Percentiles rank a stretch among this genome's conserved stretches.
These are phyloP conservation scores for Talaromyces wortmannii DNA, from an alignment of 495 filamentous ascomycete species.

Conservation along the genomic window DNA sequence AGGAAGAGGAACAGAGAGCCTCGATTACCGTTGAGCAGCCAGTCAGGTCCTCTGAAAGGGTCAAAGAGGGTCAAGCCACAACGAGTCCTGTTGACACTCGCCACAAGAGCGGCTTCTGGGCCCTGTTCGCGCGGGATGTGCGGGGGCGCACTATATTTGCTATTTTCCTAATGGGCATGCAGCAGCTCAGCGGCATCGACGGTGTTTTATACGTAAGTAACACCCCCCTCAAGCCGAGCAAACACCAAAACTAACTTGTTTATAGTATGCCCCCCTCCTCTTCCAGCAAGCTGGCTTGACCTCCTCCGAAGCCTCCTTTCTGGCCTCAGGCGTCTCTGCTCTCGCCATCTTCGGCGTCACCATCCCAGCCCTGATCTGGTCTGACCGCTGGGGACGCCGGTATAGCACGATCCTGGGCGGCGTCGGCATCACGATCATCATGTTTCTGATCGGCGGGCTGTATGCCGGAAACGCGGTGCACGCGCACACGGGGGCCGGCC, in stretches of 20 bases:
- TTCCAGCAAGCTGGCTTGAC: conserved; percentile 48
- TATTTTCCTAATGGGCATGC: conserved; percentile 37
- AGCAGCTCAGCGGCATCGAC: conserved; percentile 42
- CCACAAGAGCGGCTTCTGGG: conserved; percentile 3
- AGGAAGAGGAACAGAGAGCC: conserved; percentile 2
- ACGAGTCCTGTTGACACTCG: background rate
- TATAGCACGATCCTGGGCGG: conserved; percentile 50
- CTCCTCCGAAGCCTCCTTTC: conserved; percentile 40
- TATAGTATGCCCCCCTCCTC: conserved; percentile 44
- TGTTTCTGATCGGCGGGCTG: conserved; percentile 44
- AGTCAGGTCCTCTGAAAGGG: background rate
- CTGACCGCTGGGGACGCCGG: conserved; percentile 55
- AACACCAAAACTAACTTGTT: background rate
- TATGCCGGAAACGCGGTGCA: conserved; percentile 45
- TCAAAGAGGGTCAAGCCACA: background rate
- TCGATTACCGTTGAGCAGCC: background rate
- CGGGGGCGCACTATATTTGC: conserved; percentile 29
- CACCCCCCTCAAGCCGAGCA: background rate
- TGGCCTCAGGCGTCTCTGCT: conserved; percentile 48
- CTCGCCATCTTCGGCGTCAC: conserved; percentile 42
- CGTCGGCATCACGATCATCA: conserved; percentile 32
- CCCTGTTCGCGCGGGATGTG: conserved; percentile 35
- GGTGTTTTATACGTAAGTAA: conserved; percentile 43
- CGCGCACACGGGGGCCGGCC: conserved; percentile 29
- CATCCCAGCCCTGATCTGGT: conserved; percentile 45